These are phyloP conservation scores for Alloteropsis semialata DNA, from an alignment of 176 grass and related monocot species.

Conservation along the genomic window DNA sequence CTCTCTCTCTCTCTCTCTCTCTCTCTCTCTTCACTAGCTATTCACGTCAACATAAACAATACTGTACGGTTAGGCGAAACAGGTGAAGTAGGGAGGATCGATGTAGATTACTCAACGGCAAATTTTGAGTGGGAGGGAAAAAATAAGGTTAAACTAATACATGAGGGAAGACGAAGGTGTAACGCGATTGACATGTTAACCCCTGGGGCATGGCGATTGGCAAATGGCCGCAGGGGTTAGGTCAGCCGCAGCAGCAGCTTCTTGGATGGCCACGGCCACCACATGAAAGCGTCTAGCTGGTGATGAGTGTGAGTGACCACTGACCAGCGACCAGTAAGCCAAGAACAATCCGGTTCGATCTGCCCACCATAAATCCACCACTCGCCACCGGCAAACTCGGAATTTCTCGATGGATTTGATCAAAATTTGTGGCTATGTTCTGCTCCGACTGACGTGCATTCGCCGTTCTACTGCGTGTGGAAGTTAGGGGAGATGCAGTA, in stretches of 20 bases:
- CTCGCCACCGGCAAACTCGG: not conserved
- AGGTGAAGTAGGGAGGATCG: not conserved
- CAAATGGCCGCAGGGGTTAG: not conserved
- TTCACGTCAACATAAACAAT: not conserved
- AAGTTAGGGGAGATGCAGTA: not conserved
- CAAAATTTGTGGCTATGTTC: not conserved
- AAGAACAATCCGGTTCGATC: not conserved
- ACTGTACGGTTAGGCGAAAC: not conserved
- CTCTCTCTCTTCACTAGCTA: not conserved
- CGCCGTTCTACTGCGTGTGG: not conserved
- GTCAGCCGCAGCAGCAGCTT: conserved; percentile 14
- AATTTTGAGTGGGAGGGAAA: not conserved
- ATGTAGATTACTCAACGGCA: not conserved
- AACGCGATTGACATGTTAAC: conserved; percentile 16
- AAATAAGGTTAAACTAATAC: not conserved
- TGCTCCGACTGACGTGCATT: not conserved
- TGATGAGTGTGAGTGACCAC: not conserved
- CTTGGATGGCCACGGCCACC: not conserved
- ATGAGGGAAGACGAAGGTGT: not conserved
- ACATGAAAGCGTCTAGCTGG: not conserved
- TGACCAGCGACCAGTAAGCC: not conserved
- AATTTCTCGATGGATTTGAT: not conserved
- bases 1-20: no score
- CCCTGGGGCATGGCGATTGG: not conserved
- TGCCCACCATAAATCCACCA: not conserved